These are phyloP conservation scores for Kurtzmaniella quercitrusa DNA, from an alignment of 1,139 yeast species.

Conservation along the genomic window DNA sequence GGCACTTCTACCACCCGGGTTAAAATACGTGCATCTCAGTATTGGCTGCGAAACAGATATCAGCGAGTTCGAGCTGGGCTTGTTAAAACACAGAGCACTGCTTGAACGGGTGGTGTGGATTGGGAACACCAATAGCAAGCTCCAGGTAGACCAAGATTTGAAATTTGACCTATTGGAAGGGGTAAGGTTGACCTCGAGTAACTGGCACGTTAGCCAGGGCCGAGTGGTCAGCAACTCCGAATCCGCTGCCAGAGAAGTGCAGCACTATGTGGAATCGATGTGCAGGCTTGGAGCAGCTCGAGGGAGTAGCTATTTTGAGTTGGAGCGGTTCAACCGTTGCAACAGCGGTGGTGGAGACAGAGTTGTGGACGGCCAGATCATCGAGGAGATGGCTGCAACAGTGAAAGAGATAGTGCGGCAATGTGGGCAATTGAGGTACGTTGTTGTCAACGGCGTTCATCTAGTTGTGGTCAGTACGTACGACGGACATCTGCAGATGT, in stretches of 20 bases:
- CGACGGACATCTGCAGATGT: slow-evolving; percentile 4
- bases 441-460: slow-evolving; percentile 6
- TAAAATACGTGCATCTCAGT: slow-evolving; percentile 3
- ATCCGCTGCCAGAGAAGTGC: neutral
- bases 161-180: slow-evolving; percentile 6
- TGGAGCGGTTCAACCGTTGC: slow-evolving; percentile 1
- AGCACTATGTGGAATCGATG: slow-evolving; percentile 2
- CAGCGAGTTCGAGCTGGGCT: neutral
- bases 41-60: slow-evolving; percentile 7
- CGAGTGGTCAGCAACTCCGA: neutral
- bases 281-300: slow-evolving; percentile 1
- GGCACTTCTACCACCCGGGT: neutral
- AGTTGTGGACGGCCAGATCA: neutral
- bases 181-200: slow-evolving; percentile 1
- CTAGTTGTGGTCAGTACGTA: slow-evolving; percentile 2
- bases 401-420: neutral
- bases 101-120: slow-evolving; percentile 7
- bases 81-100: slow-evolving; percentile 1
- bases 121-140: slow-evolving; percentile 3
- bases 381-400: neutral
- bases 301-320: slow-evolving; percentile 3
- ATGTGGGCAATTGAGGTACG: slow-evolving; percentile 2
- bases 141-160: neutral
- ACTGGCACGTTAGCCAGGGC: neutral
- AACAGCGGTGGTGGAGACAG: neutral